phyloP scores from a whole-genome alignment of 2,329 filamentous ascomycete genomes.

The Capronia epimyces region DNA sequence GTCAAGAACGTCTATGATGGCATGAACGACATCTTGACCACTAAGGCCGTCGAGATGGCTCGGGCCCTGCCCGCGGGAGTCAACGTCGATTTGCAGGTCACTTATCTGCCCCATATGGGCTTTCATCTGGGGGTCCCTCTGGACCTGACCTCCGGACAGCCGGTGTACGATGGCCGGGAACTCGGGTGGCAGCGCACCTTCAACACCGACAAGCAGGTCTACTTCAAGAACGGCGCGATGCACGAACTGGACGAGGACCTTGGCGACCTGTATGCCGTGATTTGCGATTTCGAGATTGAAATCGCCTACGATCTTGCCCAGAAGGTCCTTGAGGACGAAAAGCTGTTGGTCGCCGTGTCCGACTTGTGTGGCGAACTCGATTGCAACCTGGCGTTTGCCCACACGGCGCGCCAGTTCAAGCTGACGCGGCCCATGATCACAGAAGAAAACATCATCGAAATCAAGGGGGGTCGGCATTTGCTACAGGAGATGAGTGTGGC shows the following conservation, averaged over 20 bases:
- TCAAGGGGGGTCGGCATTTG: slow-evolving; percentile 72
- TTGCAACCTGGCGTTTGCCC: slow-evolving; percentile 68
- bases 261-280: slow-evolving; percentile 78
- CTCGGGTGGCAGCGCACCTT: slow-evolving; percentile 76
- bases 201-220: slow-evolving; percentile 61
- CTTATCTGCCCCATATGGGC: slow-evolving; percentile 86
- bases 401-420: slow-evolving; percentile 68
- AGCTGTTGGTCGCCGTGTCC: slow-evolving; percentile 62
- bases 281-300: slow-evolving; percentile 85
- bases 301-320: slow-evolving; percentile 73
- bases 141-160: slow-evolving; percentile 53
- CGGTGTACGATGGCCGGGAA: slow-evolving; percentile 59
- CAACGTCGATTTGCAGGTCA: slow-evolving; percentile 62
- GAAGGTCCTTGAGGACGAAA: slow-evolving; percentile 63
- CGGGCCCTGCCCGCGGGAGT: slow-evolving; percentile 55
- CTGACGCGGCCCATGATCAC: slow-evolving; percentile 67
- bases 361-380: slow-evolving; percentile 83
- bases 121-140: slow-evolving; percentile 73
- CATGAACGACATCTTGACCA: slow-evolving; percentile 65
- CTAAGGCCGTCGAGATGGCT: slow-evolving; percentile 61
- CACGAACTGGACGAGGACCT: slow-evolving; percentile 71
- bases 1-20: slow-evolving; percentile 73
- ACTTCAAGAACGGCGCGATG: slow-evolving; percentile 85
- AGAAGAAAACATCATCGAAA: slow-evolving; percentile 62
- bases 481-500: slow-evolving; percentile 79